Conservation (phyloP, 208 protist species). For the Crithidia thermophila region DNA sequence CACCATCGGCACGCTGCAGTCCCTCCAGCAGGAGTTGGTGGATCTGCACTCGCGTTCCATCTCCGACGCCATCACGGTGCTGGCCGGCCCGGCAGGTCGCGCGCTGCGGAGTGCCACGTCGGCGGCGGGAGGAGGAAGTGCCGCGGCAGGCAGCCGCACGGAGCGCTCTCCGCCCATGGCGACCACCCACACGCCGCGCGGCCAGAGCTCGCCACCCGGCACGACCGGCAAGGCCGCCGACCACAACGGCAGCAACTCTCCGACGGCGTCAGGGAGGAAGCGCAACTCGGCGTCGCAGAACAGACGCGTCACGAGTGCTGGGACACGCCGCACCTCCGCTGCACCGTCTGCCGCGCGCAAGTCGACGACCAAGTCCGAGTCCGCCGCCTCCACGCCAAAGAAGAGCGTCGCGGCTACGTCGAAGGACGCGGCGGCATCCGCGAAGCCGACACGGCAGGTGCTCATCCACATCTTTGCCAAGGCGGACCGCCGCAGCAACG, state of each 20-base stretch:
- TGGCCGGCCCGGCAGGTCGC: conserved; percentile 16
- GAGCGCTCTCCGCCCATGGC: too few species aligned
- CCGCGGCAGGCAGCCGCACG: too few species aligned
- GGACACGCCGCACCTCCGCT: neutral
- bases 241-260: neutral
- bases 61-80: neutral
- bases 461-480: conserved; percentile 54
- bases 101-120: conserved; percentile 10
- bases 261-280: neutral
- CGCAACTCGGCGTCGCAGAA: neutral
- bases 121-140: neutral
- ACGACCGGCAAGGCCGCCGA: neutral
- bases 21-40: conserved; percentile 25
- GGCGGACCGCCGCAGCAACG: conserved; percentile 18
- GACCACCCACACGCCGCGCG: neutral
- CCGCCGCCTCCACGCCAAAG: neutral
- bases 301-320: conserved; percentile 6
- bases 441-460: conserved; percentile 26
- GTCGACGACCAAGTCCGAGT: neutral
- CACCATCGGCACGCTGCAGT: conserved; percentile 8
- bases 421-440: neutral
- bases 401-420: neutral
- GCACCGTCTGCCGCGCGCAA: conserved; percentile 3
- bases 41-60: conserved; percentile 25
- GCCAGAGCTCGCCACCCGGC: neutral